Base-by-base conservation (phyloP, 177 flowering plant genomes). In the Vitis hybrid region DNA sequence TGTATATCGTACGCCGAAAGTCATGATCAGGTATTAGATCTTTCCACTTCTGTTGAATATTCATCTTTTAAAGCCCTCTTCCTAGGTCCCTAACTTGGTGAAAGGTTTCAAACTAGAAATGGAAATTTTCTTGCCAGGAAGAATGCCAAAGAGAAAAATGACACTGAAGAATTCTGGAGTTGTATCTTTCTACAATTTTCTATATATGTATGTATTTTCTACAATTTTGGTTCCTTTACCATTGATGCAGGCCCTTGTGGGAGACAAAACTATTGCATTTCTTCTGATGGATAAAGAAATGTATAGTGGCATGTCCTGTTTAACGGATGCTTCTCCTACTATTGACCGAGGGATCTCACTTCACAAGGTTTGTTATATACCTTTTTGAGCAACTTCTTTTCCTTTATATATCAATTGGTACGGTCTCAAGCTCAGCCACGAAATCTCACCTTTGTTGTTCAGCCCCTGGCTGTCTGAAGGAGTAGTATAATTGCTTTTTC, bases 1-100 rank as follows among this genome's bases (percentile, higher is more conserved):
- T 95, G 98, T 76, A 73, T 95, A 73, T 77, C 99, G 26, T 95
- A 95, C 87, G 98, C 99, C 18, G 99, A 95, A 79, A 87, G 98
- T 73, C 99, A 95, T 77, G 99, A 95, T 75, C 99, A 95, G 97
- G 99, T 93, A 77, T 70, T 18, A 55, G 10, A 9, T 56, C 16
- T 14, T 68, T 19, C 18, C 14, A 20, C 31, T 66, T 50, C 16
- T 3, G 18, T 55, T 56, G 45, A 39, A 39, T 39, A 39, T 39
- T 39, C 45, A 39, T 39, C 45, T 39, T 39, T 39, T 39, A 7
- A 39, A 5, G 8, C 6, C 45, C 45, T 39, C 45, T 39, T 39
- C 7, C 45, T 39, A 39, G 45, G 45, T 39, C 45, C 45, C 45
- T 39, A 39, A 39, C 45, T 39, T 39, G 45, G 45, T 39, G 45